Evolutionary conservation across 768 basidiomycete species (phyloP), one percentile per base, ranked within the genome.

Genomic region (Phaffia tasmanica): DNA sequence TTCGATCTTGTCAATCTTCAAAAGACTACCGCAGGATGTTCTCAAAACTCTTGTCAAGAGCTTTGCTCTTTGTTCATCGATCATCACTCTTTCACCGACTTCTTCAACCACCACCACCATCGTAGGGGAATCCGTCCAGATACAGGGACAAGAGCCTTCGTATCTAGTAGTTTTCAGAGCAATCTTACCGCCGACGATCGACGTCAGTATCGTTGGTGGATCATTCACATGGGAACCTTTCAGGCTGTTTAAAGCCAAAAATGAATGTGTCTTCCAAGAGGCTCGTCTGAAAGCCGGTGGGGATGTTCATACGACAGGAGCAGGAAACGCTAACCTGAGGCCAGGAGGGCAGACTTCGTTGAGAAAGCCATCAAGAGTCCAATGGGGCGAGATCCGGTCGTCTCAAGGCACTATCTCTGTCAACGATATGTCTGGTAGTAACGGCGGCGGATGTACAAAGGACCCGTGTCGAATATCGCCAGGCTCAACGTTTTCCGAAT

Each of bases 151-250:
- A 48, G 42, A 25, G 25, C 32, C 75, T 19, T 74, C 76, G 18
- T 75, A 75, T 70, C 66, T 74, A 48, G 71, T 77, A 46, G 70
- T 75, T 54, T 75, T 77, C 54, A 74, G 75, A 63, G 75, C 75
- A 1, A 74, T 75, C 30, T 72, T 76, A 29, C 71, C 74, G 27
- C 73, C 75, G 1, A 75, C 75, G 6, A 72, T 72, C 69, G 75
- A 77, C 48, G 61, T 62, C 25, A 25, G 62, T 32, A 46, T 49
- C 21, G 30, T 68, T 55, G 75, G 73, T 3, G 72, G 72, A 32
- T 73, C 72, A 3, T 71, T 75, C 47, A 74, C 73, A 47, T 77
- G 76, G 75, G 67, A 75, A 57, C 74, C 76, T 15, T 76, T 76
- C 71, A 62, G 69, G 15, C 64, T 77, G 27, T 77, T 76, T 69